These are phyloP conservation scores for Pontederia crassipes DNA, from an alignment of 176 grass and related monocot genomes.

Conservation along the genomic window DNA sequence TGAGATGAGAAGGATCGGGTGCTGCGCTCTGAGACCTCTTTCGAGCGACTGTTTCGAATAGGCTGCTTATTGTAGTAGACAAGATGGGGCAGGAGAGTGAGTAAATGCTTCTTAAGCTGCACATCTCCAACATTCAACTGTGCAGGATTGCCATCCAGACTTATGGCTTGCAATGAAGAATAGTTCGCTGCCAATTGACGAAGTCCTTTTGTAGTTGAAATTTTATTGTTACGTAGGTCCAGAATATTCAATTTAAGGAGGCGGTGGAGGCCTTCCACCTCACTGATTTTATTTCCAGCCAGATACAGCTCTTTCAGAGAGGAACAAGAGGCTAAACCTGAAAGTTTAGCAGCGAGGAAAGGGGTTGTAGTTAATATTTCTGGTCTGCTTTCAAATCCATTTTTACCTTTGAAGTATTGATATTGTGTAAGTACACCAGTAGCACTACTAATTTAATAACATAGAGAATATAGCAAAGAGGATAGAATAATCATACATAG, in stretches of 20 bases:
- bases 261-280: conserved; percentile 85
- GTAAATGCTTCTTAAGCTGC: conserved; percentile 75
- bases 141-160: conserved; percentile 73
- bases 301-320: conserved; percentile 85
- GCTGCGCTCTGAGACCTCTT: conserved; percentile 30
- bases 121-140: conserved; percentile 81
- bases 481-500: too few species aligned
- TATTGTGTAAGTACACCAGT: neutral
- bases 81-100: conserved; percentile 66
- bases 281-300: conserved; percentile 87
- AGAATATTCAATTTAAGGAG: conserved; percentile 79
- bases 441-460: too few species aligned
- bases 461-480: too few species aligned
- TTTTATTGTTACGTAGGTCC: conserved; percentile 65
- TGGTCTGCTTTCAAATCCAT: neutral
- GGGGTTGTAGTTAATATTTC: neutral
- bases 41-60: conserved; percentile 55
- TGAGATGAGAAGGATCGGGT: conserved; percentile 7
- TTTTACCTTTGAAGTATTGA: neutral
- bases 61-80: conserved; percentile 59
- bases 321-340: conserved; percentile 83
- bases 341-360: conserved; percentile 4
- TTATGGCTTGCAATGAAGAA: conserved; percentile 67
- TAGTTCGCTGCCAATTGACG: conserved; percentile 76
- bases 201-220: conserved; percentile 70